Evolutionary conservation across 495 filamentous ascomycete genomes (phyloP), one percentile per base, ranked within the genome.

Genomic region (Penicillium macrosclerotiorum): DNA sequence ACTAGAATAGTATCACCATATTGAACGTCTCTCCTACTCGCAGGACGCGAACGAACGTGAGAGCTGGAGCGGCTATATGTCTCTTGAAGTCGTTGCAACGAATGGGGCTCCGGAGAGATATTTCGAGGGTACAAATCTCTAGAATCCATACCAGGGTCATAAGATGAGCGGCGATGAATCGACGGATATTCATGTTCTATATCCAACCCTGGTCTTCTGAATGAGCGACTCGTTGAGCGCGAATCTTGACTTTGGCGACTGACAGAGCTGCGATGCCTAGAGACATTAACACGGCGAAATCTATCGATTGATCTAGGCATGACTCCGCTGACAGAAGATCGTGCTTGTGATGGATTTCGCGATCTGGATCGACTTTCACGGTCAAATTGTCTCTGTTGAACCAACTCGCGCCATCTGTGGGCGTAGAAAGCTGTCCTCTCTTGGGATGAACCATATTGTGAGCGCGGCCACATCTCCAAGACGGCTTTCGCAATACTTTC

Each of bases 341-440:
- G 7, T 4, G 12, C 12, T 16, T 3, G 7, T 6, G 19, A 37
- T 8, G 14, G 8, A 22, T 25, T 8, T 4, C 20, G 42, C 14
- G 30, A 23, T 25, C 13, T 19, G 5, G 1, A 24, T 5, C 42
- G 42, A 4, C 8, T 35, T 14, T 45, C 42, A 11, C 42, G 42
- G 22, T 45, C 22, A 11, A 34, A 11, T 18, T 45, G 42, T 26
- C 42, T 22, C 31, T 26, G 29, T 17, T 33, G 42, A 13, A 45
- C 31, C 8, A 45, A 4, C 3, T 16, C 20, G 13, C 42, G 42
- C 42, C 42, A 45, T 25, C 29, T 45, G 4, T 16, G 31, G 9
- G 42, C 42, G n/a, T 45, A 45, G 20, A 45, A 45, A 26, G 30
- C 27, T 3, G 42, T 5, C 24, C 30, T 33, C 24, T 45, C 19